Conservation (phyloP, 805 yeast species). For the Metschnikowia noctiluminum region DNA sequence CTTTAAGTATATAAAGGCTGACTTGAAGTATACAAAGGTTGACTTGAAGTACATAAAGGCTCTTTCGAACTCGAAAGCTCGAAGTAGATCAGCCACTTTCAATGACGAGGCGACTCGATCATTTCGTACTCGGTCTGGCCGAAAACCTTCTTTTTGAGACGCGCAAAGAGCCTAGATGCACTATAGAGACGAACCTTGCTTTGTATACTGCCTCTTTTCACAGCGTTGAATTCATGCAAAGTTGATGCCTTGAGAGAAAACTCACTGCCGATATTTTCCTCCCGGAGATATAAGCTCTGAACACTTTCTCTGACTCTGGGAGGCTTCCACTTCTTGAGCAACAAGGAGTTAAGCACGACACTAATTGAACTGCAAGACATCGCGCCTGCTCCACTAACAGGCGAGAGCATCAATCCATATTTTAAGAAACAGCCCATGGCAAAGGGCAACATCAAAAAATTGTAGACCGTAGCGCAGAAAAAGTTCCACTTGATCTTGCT, state of each 20-base stretch:
- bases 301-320: conserved; percentile 18
- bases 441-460: conserved; percentile 80
- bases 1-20: too few relatives aligned
- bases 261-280: conserved; percentile 11
- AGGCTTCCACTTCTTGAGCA: conserved; percentile 62
- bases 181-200: conserved; percentile 1
- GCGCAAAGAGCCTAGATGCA: neutral
- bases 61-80: too few relatives aligned
- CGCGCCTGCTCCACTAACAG: conserved; percentile 84
- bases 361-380: conserved; percentile 93
- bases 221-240: conserved; percentile 14
- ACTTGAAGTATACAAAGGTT: too few relatives aligned
- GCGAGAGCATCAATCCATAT: conserved; percentile 72
- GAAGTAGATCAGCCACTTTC: neutral
- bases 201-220: conserved; percentile 5
- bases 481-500: conserved; percentile 75
- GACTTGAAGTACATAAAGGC: too few relatives aligned
- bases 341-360: conserved; percentile 76
- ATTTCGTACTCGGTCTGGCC: conserved; percentile 7
- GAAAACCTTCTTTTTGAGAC: conserved; percentile 2
- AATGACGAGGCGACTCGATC: conserved; percentile 7
- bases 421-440: conserved; percentile 91
- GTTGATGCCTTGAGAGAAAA: conserved; percentile 14
- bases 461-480: conserved; percentile 83
- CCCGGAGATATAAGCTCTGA: conserved; percentile 1